Base-by-base conservation (phyloP, 257 asterid genomes). In the Misopates orontium region DNA sequence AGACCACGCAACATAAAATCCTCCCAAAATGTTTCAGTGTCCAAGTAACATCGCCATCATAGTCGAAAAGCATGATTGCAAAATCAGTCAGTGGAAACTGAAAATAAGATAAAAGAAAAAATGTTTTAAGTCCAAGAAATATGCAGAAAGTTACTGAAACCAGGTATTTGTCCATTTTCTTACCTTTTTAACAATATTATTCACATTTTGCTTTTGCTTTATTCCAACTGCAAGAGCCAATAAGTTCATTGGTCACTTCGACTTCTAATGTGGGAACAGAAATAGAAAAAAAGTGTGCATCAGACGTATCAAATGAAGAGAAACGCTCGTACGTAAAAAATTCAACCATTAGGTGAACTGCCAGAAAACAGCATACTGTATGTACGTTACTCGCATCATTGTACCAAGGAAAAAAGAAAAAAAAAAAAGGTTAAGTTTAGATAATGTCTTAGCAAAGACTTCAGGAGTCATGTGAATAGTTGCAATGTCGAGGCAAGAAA, bases 181-280 rank as follows among this genome's bases (percentile, higher is more conserved):
- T 61, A 89, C 96, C 95, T 84, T 88, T 32, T 72, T 73, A 48
- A 86, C 83, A 60, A 88, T 82, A 74, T 77, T 60, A 78, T 88
- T 70, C 28, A 86, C 92, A 75, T 78, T 86, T 45, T 73, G 17
- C 76, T 77, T 88, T 74, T 88, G 96, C 81, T 79, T 84, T 56
- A 82, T 64, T 56, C 96, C 96, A 67, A 80, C 96, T 64, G 96
- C 89, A 69, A 89, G 72, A 68, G 91, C 96, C 80, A 89, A 63
- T 68, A 89, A 78, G 80, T 78, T 89, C 73, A 61, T 75, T 23
- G 81, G 80, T 60, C 81, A 70, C 62, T 74, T 80, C 44, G 70
- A 70, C 66, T 69, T 83, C 90, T 82, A 60, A 23, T 2, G 36
- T 28, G 36, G 7, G 36, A 28, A 28, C 36, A 28, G 3, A 28